Conservation (phyloP, 2,329 filamentous ascomycete genomes). For the Aspergillus melleus region DNA sequence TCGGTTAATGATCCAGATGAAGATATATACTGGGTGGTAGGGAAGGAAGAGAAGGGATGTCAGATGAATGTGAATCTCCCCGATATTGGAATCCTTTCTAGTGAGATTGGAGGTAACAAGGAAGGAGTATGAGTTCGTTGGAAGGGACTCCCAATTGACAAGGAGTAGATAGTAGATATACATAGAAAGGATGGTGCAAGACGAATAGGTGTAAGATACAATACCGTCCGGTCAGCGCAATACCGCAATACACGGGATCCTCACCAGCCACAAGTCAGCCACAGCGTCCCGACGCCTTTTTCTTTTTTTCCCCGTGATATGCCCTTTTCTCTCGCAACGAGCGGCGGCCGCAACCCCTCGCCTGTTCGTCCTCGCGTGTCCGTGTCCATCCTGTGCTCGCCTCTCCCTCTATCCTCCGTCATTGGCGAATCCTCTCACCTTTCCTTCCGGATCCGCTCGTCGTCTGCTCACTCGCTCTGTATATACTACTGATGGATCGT, state of each 20-base stretch:
- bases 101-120: too few relatives aligned
- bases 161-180: too few relatives aligned
- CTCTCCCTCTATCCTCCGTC: neutral
- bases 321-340: conserved; percentile 21
- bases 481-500: conserved; percentile 54
- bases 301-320: conserved; percentile 22
- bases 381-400: conserved; percentile 5
- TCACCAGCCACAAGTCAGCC: conserved; percentile 9
- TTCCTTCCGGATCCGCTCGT: conserved; percentile 12
- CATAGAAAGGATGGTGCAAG: too few relatives aligned
- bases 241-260: neutral
- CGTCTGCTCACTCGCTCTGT: conserved; percentile 15
- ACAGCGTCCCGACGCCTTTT: neutral
- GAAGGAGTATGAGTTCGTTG: too few relatives aligned
- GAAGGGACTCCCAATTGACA: too few relatives aligned
- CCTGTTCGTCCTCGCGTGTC: conserved; percentile 14
- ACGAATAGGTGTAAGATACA: too few relatives aligned
- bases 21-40: neutral
- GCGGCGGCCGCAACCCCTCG: conserved; percentile 20
- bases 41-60: neutral
- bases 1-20: neutral
- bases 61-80: too few relatives aligned
- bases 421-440: neutral
- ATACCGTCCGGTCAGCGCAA: neutral
- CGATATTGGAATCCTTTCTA: too few relatives aligned